A percentile compares a stretch with the other conserved stretches of the same genome.
These are phyloP conservation scores for Elymus sibiricus DNA, from an alignment of 176 grass and related monocot genomes.

Conservation along the genomic window DNA sequence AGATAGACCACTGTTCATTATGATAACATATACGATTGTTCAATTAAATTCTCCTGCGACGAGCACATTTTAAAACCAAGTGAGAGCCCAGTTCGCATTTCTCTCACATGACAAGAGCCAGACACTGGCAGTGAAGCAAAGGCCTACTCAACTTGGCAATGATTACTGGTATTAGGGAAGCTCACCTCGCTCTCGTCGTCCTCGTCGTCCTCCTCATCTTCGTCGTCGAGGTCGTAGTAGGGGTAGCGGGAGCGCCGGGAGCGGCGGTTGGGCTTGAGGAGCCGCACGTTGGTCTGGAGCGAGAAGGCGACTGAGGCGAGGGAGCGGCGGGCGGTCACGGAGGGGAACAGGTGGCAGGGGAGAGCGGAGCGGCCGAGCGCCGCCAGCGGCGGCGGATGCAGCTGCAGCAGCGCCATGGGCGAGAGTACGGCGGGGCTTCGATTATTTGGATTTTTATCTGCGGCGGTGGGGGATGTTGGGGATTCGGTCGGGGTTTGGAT, in stretches of 20 bases:
- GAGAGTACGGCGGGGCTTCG: constrained; percentile 19
- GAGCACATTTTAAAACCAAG: background rate
- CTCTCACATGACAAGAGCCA: background rate
- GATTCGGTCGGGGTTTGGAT: constrained; percentile 27
- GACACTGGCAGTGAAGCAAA: background rate
- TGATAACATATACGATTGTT: background rate
- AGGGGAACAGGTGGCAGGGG: background rate
- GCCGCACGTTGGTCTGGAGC: constrained; percentile 41
- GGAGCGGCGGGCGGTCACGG: background rate
- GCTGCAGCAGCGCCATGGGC: constrained; percentile 51
- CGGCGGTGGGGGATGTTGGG: constrained; percentile 30
- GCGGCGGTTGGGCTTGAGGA: constrained; percentile 50
- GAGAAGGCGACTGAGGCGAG: constrained; percentile 40
- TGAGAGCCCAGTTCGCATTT: background rate
- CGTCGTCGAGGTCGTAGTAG: constrained; percentile 56
- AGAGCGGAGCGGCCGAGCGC: background rate
- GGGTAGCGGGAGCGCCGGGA: constrained; percentile 46
- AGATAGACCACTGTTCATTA: background rate
- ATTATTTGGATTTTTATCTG: constrained; percentile 45
- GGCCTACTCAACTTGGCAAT: background rate
- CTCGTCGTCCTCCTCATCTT: constrained; percentile 26
- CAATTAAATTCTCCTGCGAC: background rate
- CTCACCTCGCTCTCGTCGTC: constrained; percentile 43
- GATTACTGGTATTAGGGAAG: background rate
- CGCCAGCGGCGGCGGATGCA: constrained; percentile 25